These are phyloP conservation scores for Coniella vitis DNA, from an alignment of 2,329 filamentous ascomycete genomes.

Conservation along the genomic window DNA sequence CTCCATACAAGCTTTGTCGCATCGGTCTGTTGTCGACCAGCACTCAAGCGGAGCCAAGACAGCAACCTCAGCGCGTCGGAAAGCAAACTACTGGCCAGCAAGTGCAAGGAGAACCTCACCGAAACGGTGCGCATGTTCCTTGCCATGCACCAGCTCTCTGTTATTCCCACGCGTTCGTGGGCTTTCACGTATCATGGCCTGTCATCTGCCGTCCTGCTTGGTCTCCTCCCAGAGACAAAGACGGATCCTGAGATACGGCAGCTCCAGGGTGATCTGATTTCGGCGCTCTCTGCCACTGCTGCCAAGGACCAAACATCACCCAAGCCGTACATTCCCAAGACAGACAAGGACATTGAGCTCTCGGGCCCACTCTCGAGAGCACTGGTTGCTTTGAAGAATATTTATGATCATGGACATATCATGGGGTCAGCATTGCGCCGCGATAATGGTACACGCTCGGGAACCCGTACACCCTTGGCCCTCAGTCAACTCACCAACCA, in stretches of 20 bases:
- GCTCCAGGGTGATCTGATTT: constrained; percentile 57
- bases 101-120: constrained; percentile 55
- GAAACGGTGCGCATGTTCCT: constrained; percentile 64
- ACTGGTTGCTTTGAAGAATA: constrained; percentile 54
- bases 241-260: constrained; percentile 56
- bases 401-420: constrained; percentile 58
- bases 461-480: constrained; percentile 35
- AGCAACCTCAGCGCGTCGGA: constrained; percentile 43
- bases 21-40: constrained; percentile 58
- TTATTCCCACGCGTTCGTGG: constrained; percentile 61
- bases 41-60: constrained; percentile 47
- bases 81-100: constrained; percentile 47
- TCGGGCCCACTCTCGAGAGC: constrained; percentile 56
- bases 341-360: constrained; percentile 54
- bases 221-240: constrained; percentile 57
- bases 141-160: constrained; percentile 61
- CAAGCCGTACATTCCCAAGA: constrained; percentile 44
- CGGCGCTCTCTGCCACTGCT: constrained; percentile 56
- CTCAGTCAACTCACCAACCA: constrained; percentile 21
- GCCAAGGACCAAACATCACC: constrained; percentile 54
- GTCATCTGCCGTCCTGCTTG: constrained; percentile 57
- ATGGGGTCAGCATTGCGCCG: constrained; percentile 41
- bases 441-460: constrained; percentile 40
- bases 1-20: constrained; percentile 60
- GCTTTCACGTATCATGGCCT: constrained; percentile 62